Evolutionary conservation across 306 rosid genomes (phyloP), one percentile per base, ranked within the genome.

Genomic region (Lupinus albus): DNA sequence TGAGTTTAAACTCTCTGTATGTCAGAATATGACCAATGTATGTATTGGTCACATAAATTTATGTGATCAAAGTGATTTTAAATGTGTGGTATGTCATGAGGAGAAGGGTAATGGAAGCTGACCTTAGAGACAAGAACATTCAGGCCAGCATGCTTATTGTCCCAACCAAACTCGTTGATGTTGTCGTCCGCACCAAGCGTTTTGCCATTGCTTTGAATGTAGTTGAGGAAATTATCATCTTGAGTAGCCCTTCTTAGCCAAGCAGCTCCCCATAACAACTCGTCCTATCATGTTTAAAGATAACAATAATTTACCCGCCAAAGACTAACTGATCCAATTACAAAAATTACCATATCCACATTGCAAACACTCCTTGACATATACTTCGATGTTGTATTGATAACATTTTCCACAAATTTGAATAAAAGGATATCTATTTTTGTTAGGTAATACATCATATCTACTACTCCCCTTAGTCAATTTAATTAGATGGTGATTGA

Each of bases 141-240:
- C 11, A 89, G 88, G 68, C 98, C 98, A 69, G 98, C 98, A 51
- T 93, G 98, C 78, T 93, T 93, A 81, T 93, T 89, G 64, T 93
- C 98, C 98, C 98, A 93, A 0, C 98, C 98, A 42, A 93, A 89
- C 30, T 93, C 98, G 54, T 93, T 86, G 75, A 86, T 83, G 70
- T 79, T 89, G 28, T 93, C 95, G 0, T 93, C 93, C 0, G 98
- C 98, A 6, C 98, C 98, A 64, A 93, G 89, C 0, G 91, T 85
- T 80, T 86, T 78, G 17, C 84, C 95, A 73, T 93, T 93, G 87
- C 51, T 77, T 82, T 84, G 84, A 50, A 93, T 72, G 79, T 93
- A 93, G 65, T 83, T 71, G 0, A 86, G 72, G 84, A 61, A 93
- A 28, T 79, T 72, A 11, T 84, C 88, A 0, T 79, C 81, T 10